Base-by-base conservation (phyloP, 176 grass and related monocot genomes). In the Juncus inflexus region DNA sequence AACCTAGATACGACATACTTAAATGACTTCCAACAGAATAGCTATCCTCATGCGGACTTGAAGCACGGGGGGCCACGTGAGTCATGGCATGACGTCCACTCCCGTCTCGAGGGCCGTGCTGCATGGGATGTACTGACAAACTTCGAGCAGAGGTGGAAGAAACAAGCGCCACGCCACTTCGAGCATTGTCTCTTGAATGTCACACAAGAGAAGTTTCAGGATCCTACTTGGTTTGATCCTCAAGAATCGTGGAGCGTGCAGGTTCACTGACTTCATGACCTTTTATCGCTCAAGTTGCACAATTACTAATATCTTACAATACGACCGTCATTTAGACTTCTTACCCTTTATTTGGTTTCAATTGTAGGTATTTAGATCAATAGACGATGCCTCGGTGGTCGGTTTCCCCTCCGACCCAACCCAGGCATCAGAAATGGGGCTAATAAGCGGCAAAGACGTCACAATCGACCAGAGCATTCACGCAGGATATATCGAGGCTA, bases 21-120 rank as follows among this genome's bases (percentile, higher is more conserved):
- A 6, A 13, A 88, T 6, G 92, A 96, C 71, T 96, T 96, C 77
- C 36, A 78, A 54, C 87, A 96, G 70, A 70, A 85, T 55, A 96
- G 91, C 73, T 86, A 81, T 74, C 37, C 36, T 19, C 62, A 86
- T 72, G 79, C 79, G 5, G 37, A 65, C 12, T 63, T 96, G 61
- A 56, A 4, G 13, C 79, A 67, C 9, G 92, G 92, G 42, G 87
- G 92, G 0, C 92, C 92, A 35, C 53, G 92, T 66, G 92, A 97
- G 63, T 82, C 92, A 1, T 91, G 87, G 92, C 92, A 97, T 59
- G 92, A 97, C 66, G 79, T 81, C 47, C 92, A 97, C 70, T 89
- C 87, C 66, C 67, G 78, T 42, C 52, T 97, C 39, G 77, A 97
- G 58, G 92, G 87, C 12, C 79, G 60, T 0, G 87, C 77, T 8